Evolutionary conservation across 352 stramenopile genomes (phyloP), one percentile per base, ranked within the genome.

Genomic region (Phytophthora citrophthora): DNA sequence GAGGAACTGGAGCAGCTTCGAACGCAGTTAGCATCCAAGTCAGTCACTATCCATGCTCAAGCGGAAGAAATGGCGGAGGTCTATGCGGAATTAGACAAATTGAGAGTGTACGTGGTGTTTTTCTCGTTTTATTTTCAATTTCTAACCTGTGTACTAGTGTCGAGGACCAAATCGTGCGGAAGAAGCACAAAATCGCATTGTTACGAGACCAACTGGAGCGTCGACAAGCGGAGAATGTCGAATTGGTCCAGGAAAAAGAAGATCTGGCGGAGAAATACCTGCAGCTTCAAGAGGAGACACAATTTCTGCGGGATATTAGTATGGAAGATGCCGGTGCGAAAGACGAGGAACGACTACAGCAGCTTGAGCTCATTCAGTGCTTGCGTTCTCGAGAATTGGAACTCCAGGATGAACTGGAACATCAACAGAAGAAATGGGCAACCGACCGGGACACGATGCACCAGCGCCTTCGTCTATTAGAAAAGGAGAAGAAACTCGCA

Each of bases 1-100:
- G 76, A 91, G 38, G 79, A 95, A 41, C 49, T 93, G 1, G 74
- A 93, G 39, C 75, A 67, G 0, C 61, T 93, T 18, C 73, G 75
- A 48, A 72, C 89, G 1, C 75, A 91, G 13, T 40, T 90, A 11
- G 64, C 77, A 9, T 81, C 78, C 4, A 90, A 88, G 54, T 69
- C 66, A 4, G 52, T 83, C 26, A 87, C 71, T 1, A 79, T 93
- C 3, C 72, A 92, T 10, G 69, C 81, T 4, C 81, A 92, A 61
- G 70, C 75, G 0, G 76, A 84, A 20, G 77, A 95, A 27, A 81
- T 94, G 46, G 67, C 87, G 4, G 64, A 80, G 15, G 46, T 89
- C 0, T 81, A 88, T 12, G 56, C 69, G 4, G 79, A 91, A 52
- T 49, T 94, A 2, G 81, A 93, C 34, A 74, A 88, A 31, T 65